phyloP scores from a whole-genome alignment of 257 asterid genomes.

The Solanum commersonii region DNA sequence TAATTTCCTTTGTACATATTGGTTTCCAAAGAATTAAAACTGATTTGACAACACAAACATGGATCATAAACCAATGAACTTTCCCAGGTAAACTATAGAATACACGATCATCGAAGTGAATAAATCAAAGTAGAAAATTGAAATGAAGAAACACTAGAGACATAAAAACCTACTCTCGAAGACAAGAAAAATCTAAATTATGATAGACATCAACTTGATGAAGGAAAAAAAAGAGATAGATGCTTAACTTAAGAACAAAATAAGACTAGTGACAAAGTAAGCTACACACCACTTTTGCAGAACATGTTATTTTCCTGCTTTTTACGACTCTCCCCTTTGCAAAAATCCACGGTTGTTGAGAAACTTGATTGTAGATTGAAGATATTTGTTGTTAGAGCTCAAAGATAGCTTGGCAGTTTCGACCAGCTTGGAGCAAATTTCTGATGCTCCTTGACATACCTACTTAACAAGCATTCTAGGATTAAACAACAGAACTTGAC shows the following conservation, averaged over 20 bases:
- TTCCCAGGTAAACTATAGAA: neutral
- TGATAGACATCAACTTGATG: neutral
- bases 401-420: slow-evolving; percentile 54
- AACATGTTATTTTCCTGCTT: neutral
- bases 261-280: neutral
- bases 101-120: neutral
- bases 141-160: neutral
- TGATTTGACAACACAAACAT: neutral
- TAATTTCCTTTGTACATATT: neutral
- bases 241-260: neutral
- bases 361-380: slow-evolving; percentile 40
- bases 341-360: slow-evolving; percentile 8
- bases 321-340: neutral
- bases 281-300: neutral
- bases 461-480: slow-evolving; percentile 6
- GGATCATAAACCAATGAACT: neutral
- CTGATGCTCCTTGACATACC: slow-evolving; percentile 29
- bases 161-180: neutral
- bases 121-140: neutral
- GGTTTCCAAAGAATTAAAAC: neutral
- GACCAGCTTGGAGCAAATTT: slow-evolving; percentile 46
- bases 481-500: neutral
- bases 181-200: neutral
- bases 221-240: neutral
- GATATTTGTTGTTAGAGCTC: slow-evolving; percentile 37